A percentile compares a stretch with the other conserved stretches of the same genome.
These are phyloP conservation scores for Backusella psychrophila DNA, from an alignment of 192 early-diverging fungal genomes.

Conservation along the genomic window DNA sequence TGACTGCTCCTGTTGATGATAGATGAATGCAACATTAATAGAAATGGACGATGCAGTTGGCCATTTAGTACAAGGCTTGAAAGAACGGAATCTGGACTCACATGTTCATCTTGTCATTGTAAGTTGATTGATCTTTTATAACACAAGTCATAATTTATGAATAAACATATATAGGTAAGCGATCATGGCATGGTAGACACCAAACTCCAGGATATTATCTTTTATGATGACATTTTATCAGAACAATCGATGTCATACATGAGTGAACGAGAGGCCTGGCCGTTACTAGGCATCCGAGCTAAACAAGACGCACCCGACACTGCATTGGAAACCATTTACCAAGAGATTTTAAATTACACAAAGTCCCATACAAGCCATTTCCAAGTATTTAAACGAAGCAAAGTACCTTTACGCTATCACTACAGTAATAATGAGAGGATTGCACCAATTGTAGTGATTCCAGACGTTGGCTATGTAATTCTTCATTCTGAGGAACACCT, in stretches of 20 bases:
- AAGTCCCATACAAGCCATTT: constrained; percentile 33
- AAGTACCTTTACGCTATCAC: constrained; percentile 74
- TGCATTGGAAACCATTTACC: constrained; percentile 52
- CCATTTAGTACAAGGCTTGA: constrained; percentile 54
- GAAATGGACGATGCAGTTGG: constrained; percentile 61
- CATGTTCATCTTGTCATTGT: constrained; percentile 62
- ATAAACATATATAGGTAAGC: constrained; percentile 50
- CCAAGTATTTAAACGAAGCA: constrained; percentile 65
- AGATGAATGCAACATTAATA: constrained; percentile 56
- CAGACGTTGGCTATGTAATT: constrained; percentile 64
- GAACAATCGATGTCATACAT: constrained; percentile 38
- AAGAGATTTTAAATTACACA: constrained; percentile 40
- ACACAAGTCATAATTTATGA: background rate
- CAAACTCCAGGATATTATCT: constrained; percentile 51
- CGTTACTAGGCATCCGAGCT: constrained; percentile 64
- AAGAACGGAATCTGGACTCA: constrained; percentile 52
- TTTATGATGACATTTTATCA: constrained; percentile 62
- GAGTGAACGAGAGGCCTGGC: constrained; percentile 54
- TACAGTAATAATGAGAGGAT: constrained; percentile 66
- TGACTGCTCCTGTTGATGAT: no score
- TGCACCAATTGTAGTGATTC: constrained; percentile 69
- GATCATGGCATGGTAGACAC: constrained; percentile 87
- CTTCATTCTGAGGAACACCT: constrained; percentile 27
- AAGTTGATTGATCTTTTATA: background rate
- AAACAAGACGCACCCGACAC: constrained; percentile 27